Evolutionary conservation across 495 filamentous ascomycete genomes (phyloP).

Genomic region (Xylaria scruposa): DNA sequence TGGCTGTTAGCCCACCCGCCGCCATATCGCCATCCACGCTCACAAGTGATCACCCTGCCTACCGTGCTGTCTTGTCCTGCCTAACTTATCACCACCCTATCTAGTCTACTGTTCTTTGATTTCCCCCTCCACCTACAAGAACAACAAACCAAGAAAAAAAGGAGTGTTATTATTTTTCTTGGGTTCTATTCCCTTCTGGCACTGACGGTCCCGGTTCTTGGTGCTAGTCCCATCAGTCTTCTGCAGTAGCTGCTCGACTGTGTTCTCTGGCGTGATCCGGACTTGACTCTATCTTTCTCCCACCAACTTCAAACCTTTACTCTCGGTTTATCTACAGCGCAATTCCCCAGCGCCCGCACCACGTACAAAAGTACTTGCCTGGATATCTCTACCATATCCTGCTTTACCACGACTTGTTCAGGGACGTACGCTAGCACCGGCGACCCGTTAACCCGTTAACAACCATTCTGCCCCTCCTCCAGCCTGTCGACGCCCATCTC

Average conservation of each 20-base stretch:
- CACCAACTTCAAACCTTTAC: not conserved
- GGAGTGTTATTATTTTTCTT: slow-evolving; percentile 20
- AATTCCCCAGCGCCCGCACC: not conserved
- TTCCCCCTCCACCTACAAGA: not conserved
- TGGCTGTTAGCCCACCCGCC: slow-evolving; percentile 22
- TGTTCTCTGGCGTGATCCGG: slow-evolving; percentile 24
- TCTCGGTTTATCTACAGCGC: slow-evolving; percentile 16
- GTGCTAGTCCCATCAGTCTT: slow-evolving; percentile 13
- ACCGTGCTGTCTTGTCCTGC: slow-evolving; percentile 11
- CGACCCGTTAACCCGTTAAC: slow-evolving; percentile 12
- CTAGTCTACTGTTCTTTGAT: slow-evolving; percentile 11
- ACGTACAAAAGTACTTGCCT: not conserved
- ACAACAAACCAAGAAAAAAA: not conserved
- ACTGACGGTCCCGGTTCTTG: slow-evolving; percentile 8
- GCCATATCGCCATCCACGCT: slow-evolving; percentile 24
- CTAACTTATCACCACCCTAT: slow-evolving; percentile 24
- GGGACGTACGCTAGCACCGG: not conserved
- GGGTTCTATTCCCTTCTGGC: slow-evolving; percentile 23
- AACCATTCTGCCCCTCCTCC: slow-evolving; percentile 22
- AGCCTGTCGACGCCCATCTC: slow-evolving; percentile 24
- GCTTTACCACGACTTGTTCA: slow-evolving; percentile 6
- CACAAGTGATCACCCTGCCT: slow-evolving; percentile 20
- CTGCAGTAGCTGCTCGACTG: slow-evolving; percentile 25
- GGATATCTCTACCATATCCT: not conserved
- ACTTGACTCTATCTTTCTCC: slow-evolving; percentile 1